These are phyloP conservation scores for Didymella arachidicola DNA, from an alignment of 2,329 filamentous ascomycete genomes.

Conservation along the genomic window DNA sequence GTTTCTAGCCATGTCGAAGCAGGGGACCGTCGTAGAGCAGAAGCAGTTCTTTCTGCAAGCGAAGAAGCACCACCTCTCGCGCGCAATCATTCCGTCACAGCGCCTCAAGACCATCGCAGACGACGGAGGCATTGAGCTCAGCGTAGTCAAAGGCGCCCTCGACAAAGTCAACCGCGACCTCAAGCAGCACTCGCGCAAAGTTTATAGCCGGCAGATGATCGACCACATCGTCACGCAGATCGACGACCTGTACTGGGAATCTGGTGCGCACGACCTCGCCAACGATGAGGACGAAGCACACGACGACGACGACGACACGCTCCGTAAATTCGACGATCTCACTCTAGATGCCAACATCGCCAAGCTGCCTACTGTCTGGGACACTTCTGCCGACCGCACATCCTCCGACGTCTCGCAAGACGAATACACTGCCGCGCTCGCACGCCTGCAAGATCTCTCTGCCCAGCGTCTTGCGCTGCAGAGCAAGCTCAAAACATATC, in stretches of 20 bases:
- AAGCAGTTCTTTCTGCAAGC: constrained; percentile 70
- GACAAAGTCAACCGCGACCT: constrained; percentile 69
- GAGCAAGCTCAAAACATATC: constrained; percentile 57
- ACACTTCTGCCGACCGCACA: constrained; percentile 30
- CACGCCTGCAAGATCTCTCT: constrained; percentile 58
- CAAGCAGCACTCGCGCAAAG: constrained; percentile 69
- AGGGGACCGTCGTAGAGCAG: constrained; percentile 61
- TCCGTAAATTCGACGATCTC: constrained; percentile 42
- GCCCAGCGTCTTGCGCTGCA: constrained; percentile 59
- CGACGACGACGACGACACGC: constrained; percentile 51
- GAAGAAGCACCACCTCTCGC: constrained; percentile 70
- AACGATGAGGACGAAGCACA: constrained; percentile 24
- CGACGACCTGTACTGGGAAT: constrained; percentile 67
- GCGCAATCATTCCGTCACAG: constrained; percentile 64
- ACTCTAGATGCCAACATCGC: constrained; percentile 46
- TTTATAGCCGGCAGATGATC: constrained; percentile 73
- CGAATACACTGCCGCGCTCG: constrained; percentile 51
- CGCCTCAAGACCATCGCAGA: constrained; percentile 61
- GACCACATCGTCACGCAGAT: constrained; percentile 78
- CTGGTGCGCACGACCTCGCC: constrained; percentile 50
- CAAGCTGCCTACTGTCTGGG: constrained; percentile 42
- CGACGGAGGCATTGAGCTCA: constrained; percentile 56
- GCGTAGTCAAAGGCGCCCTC: constrained; percentile 59
- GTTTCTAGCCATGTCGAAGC: constrained; percentile 28
- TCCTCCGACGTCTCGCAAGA: constrained; percentile 34